Conservation (phyloP, 257 asterid species). For the Scutellaria barbata region DNA sequence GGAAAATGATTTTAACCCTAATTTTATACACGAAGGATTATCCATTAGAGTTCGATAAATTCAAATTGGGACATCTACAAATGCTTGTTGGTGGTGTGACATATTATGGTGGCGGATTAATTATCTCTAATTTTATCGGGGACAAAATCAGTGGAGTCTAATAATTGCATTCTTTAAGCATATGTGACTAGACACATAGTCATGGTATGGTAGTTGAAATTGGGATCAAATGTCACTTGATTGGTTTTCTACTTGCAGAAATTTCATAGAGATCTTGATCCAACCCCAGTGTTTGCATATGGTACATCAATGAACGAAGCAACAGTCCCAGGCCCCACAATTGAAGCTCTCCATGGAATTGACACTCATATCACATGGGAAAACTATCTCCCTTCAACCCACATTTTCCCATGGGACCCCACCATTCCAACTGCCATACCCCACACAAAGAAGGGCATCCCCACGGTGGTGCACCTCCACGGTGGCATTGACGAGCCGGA, state of each 20-base stretch:
- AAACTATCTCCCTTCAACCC: slow-evolving; percentile 76
- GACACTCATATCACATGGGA: slow-evolving; percentile 58
- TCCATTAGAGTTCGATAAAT: not conserved
- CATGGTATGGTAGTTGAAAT: not conserved
- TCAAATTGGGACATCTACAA: not conserved
- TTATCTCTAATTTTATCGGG: slow-evolving; percentile 5
- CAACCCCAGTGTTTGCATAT: slow-evolving; percentile 73
- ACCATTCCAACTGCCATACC: slow-evolving; percentile 78
- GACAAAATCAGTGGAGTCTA: slow-evolving; percentile 9
- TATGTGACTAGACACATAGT: not conserved
- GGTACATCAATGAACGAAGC: slow-evolving; percentile 60
- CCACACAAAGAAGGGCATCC: slow-evolving; percentile 52
- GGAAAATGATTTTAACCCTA: not conserved
- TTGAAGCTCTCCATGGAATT: slow-evolving; percentile 72
- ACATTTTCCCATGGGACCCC: slow-evolving; percentile 88
- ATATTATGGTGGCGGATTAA: slow-evolving; percentile 13
- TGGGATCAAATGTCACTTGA: not conserved
- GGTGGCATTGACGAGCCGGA: slow-evolving; percentile 73
- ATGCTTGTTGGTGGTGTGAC: slow-evolving; percentile 15
- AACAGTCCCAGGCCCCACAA: slow-evolving; percentile 89
- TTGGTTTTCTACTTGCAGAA: slow-evolving; percentile 48
- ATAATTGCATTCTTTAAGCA: slow-evolving; percentile 12
- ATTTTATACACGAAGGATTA: not conserved
- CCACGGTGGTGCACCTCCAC: slow-evolving; percentile 90
- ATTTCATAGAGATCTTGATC: slow-evolving; percentile 79